These are phyloP conservation scores for Penicillium paxilli DNA, from an alignment of 495 filamentous ascomycete species.

Conservation along the genomic window DNA sequence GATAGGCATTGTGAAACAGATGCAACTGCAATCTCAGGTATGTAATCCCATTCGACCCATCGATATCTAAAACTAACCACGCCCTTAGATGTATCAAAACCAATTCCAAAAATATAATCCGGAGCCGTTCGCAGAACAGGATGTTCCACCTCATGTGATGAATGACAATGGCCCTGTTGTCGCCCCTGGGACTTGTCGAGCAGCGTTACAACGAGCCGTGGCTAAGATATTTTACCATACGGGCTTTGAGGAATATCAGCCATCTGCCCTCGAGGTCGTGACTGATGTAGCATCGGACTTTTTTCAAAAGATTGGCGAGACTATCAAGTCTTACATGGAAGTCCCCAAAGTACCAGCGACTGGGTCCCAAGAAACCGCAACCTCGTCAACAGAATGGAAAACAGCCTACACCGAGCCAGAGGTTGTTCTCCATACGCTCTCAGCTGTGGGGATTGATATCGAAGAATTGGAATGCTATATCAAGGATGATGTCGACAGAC, in stretches of 20 bases:
- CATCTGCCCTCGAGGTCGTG: constrained; percentile 84
- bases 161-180: constrained; percentile 87
- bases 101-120: constrained; percentile 98
- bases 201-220: constrained; percentile 84
- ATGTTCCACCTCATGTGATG: constrained; percentile 80
- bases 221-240: constrained; percentile 95
- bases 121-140: constrained; percentile 83
- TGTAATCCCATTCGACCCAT: constrained; percentile 10
- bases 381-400: constrained; percentile 48
- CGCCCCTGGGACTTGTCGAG: constrained; percentile 72
- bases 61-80: not conserved
- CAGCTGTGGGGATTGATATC: constrained; percentile 77
- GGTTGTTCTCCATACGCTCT: constrained; percentile 79
- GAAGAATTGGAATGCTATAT: constrained; percentile 85
- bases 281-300: constrained; percentile 91
- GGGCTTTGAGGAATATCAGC: constrained; percentile 96
- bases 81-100: constrained; percentile 83
- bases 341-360: constrained; percentile 64
- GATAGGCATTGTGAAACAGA: constrained; percentile 97
- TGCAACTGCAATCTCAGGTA: constrained; percentile 97
- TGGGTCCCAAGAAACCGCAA: constrained; percentile 33
- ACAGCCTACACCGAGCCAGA: constrained; percentile 76
- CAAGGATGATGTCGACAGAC: constrained; percentile 90
- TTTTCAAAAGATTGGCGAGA: constrained; percentile 78
- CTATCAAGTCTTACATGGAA: constrained; percentile 79